Percentiles rank a stretch among this genome's conserved stretches.
phyloP scores from a whole-genome alignment of 2,329 filamentous ascomycete species.

The Thermothelomyces thermophilus region DNA sequence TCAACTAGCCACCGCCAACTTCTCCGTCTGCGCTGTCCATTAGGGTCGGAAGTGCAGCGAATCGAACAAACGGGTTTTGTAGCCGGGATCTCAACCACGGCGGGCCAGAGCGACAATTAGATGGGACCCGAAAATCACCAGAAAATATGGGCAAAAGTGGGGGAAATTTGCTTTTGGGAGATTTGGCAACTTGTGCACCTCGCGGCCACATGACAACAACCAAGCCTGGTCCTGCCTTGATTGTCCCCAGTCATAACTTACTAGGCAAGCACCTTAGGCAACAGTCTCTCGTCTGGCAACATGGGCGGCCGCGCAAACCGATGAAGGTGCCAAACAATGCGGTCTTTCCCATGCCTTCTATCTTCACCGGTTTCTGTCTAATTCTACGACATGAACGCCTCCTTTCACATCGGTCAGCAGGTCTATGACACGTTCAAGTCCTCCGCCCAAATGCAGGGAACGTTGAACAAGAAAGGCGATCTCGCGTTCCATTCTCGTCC shows the following conservation, averaged over 20 bases:
- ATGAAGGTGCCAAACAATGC: background rate
- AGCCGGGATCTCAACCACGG: slow-evolving; percentile 9
- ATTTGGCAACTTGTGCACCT: background rate
- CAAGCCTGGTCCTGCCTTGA: no score
- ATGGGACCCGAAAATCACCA: background rate
- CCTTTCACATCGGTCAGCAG: background rate
- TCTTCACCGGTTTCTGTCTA: background rate
- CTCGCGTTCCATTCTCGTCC: no score
- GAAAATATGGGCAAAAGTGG: background rate
- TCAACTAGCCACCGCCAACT: background rate
- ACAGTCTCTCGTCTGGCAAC: slow-evolving; percentile 3
- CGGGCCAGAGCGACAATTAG: slow-evolving; percentile 14
- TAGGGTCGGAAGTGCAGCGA: slow-evolving; percentile 9
- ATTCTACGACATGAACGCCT: background rate
- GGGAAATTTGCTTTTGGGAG: background rate
- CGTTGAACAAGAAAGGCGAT: no score
- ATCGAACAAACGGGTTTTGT: slow-evolving; percentile 1
- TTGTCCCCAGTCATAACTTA: no score
- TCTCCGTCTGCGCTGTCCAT: slow-evolving; percentile 1
- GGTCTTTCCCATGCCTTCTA: background rate
- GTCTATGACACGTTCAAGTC: background rate
- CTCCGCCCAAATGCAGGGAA: no score
- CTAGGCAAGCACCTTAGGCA: slow-evolving; percentile 10
- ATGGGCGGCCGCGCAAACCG: background rate
- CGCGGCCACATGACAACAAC: background rate